These are phyloP conservation scores for Graphilbum fragrans DNA, from an alignment of 2,329 filamentous ascomycete species.

Conservation along the genomic window DNA sequence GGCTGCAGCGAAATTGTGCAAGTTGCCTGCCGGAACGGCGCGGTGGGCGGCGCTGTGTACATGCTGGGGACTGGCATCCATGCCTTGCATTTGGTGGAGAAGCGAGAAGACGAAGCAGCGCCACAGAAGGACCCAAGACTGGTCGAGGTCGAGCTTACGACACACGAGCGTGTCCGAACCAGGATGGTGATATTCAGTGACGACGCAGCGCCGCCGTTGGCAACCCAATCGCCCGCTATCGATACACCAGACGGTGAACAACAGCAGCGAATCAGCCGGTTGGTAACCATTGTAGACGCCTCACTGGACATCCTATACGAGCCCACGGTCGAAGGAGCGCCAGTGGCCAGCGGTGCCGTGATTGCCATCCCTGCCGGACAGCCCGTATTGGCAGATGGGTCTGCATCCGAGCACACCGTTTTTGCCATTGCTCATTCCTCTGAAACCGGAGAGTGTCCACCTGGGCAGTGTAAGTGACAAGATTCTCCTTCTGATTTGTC, in stretches of 20 bases:
- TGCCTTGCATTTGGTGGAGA: not conserved
- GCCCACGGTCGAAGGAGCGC: conserved; percentile 58
- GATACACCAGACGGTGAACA: not conserved
- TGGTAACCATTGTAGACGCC: conserved; percentile 59
- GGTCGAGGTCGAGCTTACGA: too few relatives aligned
- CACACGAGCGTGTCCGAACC: too few relatives aligned
- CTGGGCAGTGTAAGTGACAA: conserved; percentile 73
- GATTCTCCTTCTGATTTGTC: not conserved
- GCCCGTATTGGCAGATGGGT: conserved; percentile 29
- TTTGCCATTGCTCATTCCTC: conserved; percentile 66
- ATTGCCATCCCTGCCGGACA: conserved; percentile 53
- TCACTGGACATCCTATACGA: conserved; percentile 57
- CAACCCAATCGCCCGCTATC: not conserved
- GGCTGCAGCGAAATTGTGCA: conserved; percentile 81
- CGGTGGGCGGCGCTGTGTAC: conserved; percentile 85
- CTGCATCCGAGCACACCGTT: conserved; percentile 30
- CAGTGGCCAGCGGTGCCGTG: conserved; percentile 61
- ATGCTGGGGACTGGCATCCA: conserved; percentile 62
- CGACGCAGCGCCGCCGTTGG: not conserved
- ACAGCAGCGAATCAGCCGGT: conserved; percentile 35
- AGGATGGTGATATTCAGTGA: too few relatives aligned
- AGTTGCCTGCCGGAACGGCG: conserved; percentile 79
- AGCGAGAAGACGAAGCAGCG: conserved; percentile 14
- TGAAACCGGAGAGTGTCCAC: conserved; percentile 84
- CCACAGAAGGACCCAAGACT: too few relatives aligned